Percentiles rank a stretch among this genome's conserved stretches.
Evolutionary conservation across 345 rosid genomes (phyloP).

Genomic region (Syzygium aqueum): DNA sequence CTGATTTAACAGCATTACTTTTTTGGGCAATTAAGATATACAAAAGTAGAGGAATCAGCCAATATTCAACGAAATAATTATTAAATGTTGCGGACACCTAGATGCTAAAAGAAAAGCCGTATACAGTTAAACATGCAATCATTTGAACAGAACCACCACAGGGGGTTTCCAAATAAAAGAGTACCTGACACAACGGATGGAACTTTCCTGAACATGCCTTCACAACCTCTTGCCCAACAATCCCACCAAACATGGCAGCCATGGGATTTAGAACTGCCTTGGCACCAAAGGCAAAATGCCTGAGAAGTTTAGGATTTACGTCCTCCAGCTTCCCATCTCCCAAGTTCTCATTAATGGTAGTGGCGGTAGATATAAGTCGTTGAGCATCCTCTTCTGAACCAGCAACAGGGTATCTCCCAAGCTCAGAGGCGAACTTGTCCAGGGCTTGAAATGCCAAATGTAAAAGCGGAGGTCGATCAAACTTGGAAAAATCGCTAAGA

Average conservation of each 20-base stretch:
- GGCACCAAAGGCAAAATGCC: slow-evolving; percentile 88
- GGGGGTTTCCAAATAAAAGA: neutral
- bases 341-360: slow-evolving; percentile 46
- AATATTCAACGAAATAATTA: neutral
- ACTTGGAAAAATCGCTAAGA: slow-evolving; percentile 88
- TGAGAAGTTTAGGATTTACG: slow-evolving; percentile 64
- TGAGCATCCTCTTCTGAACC: slow-evolving; percentile 92
- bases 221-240: slow-evolving; percentile 97
- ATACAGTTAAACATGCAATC: neutral
- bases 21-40: neutral
- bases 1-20: neutral
- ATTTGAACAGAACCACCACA: neutral
- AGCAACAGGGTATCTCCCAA: slow-evolving; percentile 74
- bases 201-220: slow-evolving; percentile 99
- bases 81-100: neutral
- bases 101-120: neutral
- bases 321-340: slow-evolving; percentile 75
- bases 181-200: slow-evolving; percentile 92
- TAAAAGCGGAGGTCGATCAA: slow-evolving; percentile 79
- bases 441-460: slow-evolving; percentile 95
- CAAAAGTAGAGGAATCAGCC: neutral
- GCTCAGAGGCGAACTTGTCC: slow-evolving; percentile 60
- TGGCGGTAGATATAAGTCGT: slow-evolving; percentile 57
- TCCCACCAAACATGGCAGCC: slow-evolving; percentile 99
- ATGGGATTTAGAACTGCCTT: slow-evolving; percentile 95